phyloP scores from a whole-genome alignment of 768 basidiomycete genomes.

The Leucosporidium yakuticum region DNA sequence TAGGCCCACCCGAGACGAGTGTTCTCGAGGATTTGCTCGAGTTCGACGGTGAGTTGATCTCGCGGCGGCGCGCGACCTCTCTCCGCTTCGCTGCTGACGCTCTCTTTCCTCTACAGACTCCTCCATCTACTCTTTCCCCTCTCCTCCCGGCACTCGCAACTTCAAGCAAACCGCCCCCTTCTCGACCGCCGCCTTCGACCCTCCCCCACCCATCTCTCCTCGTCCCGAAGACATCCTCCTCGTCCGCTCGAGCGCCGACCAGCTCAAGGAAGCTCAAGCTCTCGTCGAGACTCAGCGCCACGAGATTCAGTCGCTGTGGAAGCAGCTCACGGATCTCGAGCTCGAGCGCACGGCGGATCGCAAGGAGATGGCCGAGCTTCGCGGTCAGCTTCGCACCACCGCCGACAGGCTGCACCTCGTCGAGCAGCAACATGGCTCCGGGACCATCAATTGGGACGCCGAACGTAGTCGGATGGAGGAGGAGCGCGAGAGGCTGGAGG shows the following conservation, averaged over 20 bases:
- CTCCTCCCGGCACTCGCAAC: conserved; percentile 11
- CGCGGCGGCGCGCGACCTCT: background rate
- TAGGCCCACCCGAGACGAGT: background rate
- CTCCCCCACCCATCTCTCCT: background rate
- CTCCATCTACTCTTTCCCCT: conserved; percentile 21
- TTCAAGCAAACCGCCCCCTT: background rate
- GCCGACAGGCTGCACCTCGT: background rate
- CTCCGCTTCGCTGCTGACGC: background rate
- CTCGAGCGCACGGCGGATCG: conserved; percentile 14
- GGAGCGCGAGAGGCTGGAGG: background rate
- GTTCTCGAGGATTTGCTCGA: conserved; percentile 21
- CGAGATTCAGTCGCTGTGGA: conserved; percentile 19
- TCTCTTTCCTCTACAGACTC: background rate
- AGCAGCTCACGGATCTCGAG: conserved; percentile 12
- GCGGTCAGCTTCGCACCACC: conserved; percentile 10
- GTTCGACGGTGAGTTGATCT: conserved; percentile 1
- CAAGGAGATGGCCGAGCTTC: conserved; percentile 25
- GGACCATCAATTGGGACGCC: background rate
- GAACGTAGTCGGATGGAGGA: background rate
- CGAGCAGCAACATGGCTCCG: background rate
- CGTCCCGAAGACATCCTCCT: background rate
- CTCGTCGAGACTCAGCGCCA: conserved; percentile 2
- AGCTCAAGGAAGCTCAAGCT: conserved; percentile 11
- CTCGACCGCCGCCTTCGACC: background rate
- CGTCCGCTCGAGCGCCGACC: conserved; percentile 9